Base-by-base conservation (phyloP, 352 stramenopile species). In the Phytophthora tentaculata region DNA sequence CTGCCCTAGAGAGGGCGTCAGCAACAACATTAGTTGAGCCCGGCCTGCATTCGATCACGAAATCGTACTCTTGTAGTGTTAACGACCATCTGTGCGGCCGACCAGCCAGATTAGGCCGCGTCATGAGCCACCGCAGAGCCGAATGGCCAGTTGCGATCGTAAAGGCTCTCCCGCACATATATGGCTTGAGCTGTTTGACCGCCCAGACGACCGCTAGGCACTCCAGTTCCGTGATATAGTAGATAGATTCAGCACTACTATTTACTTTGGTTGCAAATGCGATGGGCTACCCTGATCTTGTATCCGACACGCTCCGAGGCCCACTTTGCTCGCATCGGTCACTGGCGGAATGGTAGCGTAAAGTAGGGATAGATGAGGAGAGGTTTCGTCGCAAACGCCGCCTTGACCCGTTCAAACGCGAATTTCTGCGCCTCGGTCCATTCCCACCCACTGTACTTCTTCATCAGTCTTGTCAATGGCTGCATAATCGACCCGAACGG, bases 331-430 rank as follows among this genome's bases (percentile, higher is more conserved):
- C 4, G 39, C 53, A 26, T 60, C 53, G 2, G 53, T 59, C 12
- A 35, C 22, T 17, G 29, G 8, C 52, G 32, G 20, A 48, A 59
- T 7, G 52, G 52, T 6, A 49, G 32, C 12, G 7, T 26, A 12
- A 60, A 60, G 10, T 51, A 17, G 28, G 52, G 53, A 19, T 60
- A 60, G 37, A 39, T 24, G 16, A 60, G n/a, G 14, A 51, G 17
- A 2, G 37, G 39, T 28, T 51, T 51, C 5, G 16, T 51, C 2
- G 53, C 51, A 2, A 60, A 17, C 0, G 49, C 28, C 22, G 10
- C n/a, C n/a, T 60, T 60, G 14, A 60, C 39, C 4, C n/a, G 23
- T 5, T 60, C 39, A 16, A 60, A 60, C 17, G 53, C 53, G 2
- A 17, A 12, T 2, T 51, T 22, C n/a, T 60, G 53, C 12, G 37